These are phyloP conservation scores for Leptographium flavum DNA, from an alignment of 2,329 filamentous ascomycete genomes.

Conservation along the genomic window DNA sequence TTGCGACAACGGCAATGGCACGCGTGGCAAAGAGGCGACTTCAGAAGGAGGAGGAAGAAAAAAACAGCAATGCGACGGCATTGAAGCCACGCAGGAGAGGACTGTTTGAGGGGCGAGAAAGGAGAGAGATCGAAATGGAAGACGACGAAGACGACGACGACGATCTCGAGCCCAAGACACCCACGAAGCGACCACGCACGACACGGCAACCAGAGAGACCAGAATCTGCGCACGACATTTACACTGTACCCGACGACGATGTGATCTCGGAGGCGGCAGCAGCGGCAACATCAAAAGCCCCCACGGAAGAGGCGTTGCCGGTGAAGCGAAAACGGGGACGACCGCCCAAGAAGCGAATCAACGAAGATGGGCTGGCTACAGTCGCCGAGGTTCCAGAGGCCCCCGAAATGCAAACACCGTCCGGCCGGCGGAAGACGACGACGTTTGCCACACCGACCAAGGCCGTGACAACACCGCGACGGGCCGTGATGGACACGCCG, in stretches of 20 bases:
- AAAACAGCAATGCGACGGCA: neutral
- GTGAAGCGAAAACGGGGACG: neutral
- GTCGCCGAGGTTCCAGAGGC: neutral
- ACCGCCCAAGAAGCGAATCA: neutral
- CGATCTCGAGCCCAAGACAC: neutral
- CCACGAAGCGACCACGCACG: neutral
- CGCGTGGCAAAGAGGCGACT: neutral
- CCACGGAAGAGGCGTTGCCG: neutral
- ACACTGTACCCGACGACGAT: conserved; percentile 4
- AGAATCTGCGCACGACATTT: neutral
- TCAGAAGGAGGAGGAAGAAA: neutral
- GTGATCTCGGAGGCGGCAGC: neutral
- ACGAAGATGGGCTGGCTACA: neutral
- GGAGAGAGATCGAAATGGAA: no score
- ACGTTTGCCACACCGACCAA: conserved; percentile 19
- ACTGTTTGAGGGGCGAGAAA: neutral
- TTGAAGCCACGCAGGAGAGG: neutral
- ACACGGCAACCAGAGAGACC: neutral
- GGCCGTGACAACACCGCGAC: conserved; percentile 20
- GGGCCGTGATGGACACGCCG: conserved; percentile 33
- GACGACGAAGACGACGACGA: neutral
- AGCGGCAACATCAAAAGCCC: no score
- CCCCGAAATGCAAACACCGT: conserved; percentile 13
- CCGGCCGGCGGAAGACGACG: conserved; percentile 12
- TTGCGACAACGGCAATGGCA: neutral